These are phyloP conservation scores for Cucumis cinereus DNA, from an alignment of 306 rosid species.

Conservation along the genomic window DNA sequence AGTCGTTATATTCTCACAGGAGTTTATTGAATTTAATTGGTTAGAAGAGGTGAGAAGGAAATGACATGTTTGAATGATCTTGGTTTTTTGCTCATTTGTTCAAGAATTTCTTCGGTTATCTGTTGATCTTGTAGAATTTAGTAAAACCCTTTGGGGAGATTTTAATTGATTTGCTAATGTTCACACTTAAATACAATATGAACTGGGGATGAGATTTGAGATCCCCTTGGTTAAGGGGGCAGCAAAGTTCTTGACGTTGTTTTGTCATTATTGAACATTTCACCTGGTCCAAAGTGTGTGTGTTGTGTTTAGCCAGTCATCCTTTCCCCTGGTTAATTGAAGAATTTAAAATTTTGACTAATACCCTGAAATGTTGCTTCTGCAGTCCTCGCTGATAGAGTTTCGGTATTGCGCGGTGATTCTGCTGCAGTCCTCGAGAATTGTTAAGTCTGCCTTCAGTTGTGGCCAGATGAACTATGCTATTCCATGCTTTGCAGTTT, in stretches of 20 bases:
- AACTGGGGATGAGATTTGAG: neutral
- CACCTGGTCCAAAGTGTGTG: neutral
- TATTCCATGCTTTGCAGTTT: neutral
- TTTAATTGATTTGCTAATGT: neutral
- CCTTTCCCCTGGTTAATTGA: neutral
- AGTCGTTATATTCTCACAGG: neutral
- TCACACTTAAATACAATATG: neutral
- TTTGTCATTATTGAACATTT: neutral
- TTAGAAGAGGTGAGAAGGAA: neutral
- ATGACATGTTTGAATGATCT: neutral
- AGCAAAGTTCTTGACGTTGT: neutral
- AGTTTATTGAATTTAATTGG: neutral
- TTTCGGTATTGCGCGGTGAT: neutral
- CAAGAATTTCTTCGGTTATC: neutral
- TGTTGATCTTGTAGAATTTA: neutral
- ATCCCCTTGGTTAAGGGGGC: neutral
- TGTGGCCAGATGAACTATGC: neutral
- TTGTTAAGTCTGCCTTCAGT: neutral
- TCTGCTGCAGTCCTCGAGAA: neutral
- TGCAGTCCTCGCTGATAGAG: slow-evolving; percentile 7
- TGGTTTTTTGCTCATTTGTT: neutral
- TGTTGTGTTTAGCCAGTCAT: neutral
- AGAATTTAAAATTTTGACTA: neutral
- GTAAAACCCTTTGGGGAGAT: neutral
- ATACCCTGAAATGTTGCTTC: neutral